Conservation (phyloP, 2,329 filamentous ascomycete genomes). For the Penicillium brevicompactum region DNA sequence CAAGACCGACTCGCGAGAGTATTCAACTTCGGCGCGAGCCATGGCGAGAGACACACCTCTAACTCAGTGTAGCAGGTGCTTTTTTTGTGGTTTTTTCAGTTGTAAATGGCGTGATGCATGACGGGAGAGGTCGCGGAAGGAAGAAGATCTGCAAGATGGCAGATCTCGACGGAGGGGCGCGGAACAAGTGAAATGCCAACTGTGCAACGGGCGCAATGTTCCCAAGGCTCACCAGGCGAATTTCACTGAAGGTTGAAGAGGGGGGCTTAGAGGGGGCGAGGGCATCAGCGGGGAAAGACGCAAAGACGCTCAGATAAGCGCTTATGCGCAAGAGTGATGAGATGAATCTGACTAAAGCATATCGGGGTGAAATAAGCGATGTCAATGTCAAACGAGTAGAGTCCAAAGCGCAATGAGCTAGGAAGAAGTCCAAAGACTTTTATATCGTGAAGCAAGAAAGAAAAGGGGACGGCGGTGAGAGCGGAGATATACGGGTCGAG, state of each 20-base stretch:
- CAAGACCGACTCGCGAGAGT: constrained; percentile 16
- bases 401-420: not conserved
- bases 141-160: not conserved
- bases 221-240: no score
- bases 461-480: constrained; percentile 23
- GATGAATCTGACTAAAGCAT: constrained; percentile 1
- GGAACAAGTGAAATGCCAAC: not conserved
- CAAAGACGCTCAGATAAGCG: constrained; percentile 3
- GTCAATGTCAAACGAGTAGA: not conserved
- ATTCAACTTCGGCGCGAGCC: constrained; percentile 18
- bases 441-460: not conserved
- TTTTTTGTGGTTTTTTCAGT: constrained; percentile 17
- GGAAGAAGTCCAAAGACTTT: not conserved
- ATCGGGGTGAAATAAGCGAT: not conserved
- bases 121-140: constrained; percentile 1
- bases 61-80: constrained; percentile 7
- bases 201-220: no score
- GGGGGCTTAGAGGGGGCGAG: not conserved
- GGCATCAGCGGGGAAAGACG: constrained; percentile 10
- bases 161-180: not conserved
- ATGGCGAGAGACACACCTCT: constrained; percentile 12
- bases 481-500: constrained; percentile 16
- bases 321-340: constrained; percentile 5
- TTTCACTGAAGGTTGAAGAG: not conserved
- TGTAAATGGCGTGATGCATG: constrained; percentile 18